A percentile compares a stretch with the other conserved stretches of the same genome.
These are phyloP conservation scores for Solanum medicagineum DNA, from an alignment of 257 asterid genomes.

Conservation along the genomic window DNA sequence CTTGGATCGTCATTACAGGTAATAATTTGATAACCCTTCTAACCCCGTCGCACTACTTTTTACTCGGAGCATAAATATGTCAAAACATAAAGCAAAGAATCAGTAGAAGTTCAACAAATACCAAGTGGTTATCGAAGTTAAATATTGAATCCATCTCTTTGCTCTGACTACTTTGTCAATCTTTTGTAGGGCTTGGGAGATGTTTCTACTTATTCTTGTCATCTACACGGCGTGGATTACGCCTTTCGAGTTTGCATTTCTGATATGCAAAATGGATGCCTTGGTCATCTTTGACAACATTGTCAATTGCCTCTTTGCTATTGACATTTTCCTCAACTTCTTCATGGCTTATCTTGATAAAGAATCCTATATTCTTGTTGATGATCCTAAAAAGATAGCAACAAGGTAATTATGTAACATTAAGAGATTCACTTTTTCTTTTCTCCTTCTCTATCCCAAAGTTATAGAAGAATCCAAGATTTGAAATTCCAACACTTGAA, in stretches of 20 bases:
- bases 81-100: not conserved
- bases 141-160: not conserved
- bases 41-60: not conserved
- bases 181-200: conserved; percentile 79
- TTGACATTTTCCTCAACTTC: conserved; percentile 77
- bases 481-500: not conserved
- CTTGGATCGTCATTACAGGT: conserved; percentile 59
- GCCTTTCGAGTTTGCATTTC: conserved; percentile 81
- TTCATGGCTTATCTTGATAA: conserved; percentile 74
- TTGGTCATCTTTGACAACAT: conserved; percentile 56
- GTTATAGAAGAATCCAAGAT: not conserved
- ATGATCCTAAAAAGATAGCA: conserved; percentile 53
- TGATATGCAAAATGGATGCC: conserved; percentile 48
- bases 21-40: not conserved
- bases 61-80: not conserved
- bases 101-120: not conserved
- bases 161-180: not conserved
- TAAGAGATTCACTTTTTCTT: not conserved
- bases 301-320: conserved; percentile 62
- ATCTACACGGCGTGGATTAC: conserved; percentile 86
- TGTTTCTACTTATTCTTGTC: conserved; percentile 62
- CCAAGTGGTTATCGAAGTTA: not conserved
- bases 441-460: not conserved
- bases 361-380: conserved; percentile 59
- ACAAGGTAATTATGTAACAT: conserved; percentile 33